These are phyloP conservation scores for Rhexocercosporidium sp. DNA, from an alignment of 2,329 filamentous ascomycete species.

Conservation along the genomic window DNA sequence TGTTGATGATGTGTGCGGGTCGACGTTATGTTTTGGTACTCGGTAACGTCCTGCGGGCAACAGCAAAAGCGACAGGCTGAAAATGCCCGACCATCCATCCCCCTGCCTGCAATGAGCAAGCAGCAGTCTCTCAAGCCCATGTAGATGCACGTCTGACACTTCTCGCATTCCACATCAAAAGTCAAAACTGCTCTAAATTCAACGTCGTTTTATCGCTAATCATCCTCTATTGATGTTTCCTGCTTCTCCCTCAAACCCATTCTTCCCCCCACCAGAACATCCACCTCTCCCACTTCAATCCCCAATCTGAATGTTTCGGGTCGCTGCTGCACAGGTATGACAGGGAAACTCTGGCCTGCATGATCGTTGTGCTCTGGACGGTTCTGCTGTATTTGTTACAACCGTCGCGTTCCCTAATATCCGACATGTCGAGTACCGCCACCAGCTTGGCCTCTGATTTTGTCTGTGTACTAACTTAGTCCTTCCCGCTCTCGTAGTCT, in stretches of 20 bases:
- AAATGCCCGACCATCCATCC: neutral
- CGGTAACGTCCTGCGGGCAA: neutral
- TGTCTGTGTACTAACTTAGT: neutral
- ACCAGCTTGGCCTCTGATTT: neutral
- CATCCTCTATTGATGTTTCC: neutral
- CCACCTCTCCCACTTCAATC: neutral
- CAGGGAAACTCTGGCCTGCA: neutral
- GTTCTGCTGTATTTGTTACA: slow-evolving; percentile 4
- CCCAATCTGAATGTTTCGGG: neutral
- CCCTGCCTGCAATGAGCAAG: neutral
- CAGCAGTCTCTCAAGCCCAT: neutral
- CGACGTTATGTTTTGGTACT: neutral
- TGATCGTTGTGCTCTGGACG: slow-evolving; percentile 10
- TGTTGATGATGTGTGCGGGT: neutral
- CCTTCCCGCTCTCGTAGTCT: neutral
- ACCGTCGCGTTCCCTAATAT: slow-evolving; percentile 10
- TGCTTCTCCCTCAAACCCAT: neutral
- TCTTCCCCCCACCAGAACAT: neutral
- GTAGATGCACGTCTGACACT: neutral
- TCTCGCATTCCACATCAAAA: neutral
- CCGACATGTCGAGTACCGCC: slow-evolving; percentile 8
- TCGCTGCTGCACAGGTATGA: neutral
- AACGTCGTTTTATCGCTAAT: neutral
- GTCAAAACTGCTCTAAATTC: neutral
- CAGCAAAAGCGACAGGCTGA: slow-evolving; percentile 6